Percentiles rank a stretch among this genome's conserved stretches.
phyloP scores from a whole-genome alignment of 2,329 filamentous ascomycete species.

The Fusarium lateritium region DNA sequence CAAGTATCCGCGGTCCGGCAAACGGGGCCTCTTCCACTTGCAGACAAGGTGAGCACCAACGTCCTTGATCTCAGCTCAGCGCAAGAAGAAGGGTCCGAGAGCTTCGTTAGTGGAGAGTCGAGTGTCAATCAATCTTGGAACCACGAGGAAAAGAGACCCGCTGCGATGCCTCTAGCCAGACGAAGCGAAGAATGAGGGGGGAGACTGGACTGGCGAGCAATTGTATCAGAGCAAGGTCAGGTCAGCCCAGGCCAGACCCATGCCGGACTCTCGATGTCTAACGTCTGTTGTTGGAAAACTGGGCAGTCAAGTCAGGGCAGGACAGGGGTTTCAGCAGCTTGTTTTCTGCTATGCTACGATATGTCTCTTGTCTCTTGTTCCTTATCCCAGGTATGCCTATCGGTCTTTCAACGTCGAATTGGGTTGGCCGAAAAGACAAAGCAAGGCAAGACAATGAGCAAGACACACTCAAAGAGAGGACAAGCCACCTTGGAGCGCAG shows the following conservation, averaged over 20 bases:
- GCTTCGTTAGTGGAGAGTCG: slow-evolving; percentile 33
- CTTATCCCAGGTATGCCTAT: slow-evolving; percentile 1
- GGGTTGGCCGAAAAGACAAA: slow-evolving; percentile 42
- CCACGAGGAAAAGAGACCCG: slow-evolving; percentile 30
- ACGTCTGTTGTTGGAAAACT: slow-evolving; percentile 17
- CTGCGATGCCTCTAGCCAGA: slow-evolving; percentile 3
- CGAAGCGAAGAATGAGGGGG: slow-evolving; percentile 17
- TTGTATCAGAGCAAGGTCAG: slow-evolving; percentile 21
- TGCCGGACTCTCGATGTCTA: slow-evolving; percentile 14
- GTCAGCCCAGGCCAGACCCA: slow-evolving; percentile 12
- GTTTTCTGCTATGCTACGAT: slow-evolving; percentile 11
- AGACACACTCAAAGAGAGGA: slow-evolving; percentile 15
- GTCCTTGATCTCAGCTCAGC: slow-evolving; percentile 31
- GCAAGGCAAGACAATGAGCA: slow-evolving; percentile 26
- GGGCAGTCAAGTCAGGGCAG: slow-evolving; percentile 4
- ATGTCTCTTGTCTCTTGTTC: background rate
- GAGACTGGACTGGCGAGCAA: background rate
- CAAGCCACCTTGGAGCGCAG: slow-evolving; percentile 45
- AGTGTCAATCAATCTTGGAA: slow-evolving; percentile 31
- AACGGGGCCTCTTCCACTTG: slow-evolving; percentile 31
- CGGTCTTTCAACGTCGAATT: slow-evolving; percentile 10
- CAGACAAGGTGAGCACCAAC: slow-evolving; percentile 31
- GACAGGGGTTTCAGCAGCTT: background rate
- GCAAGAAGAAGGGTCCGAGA: slow-evolving; percentile 38
- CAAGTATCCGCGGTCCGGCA: slow-evolving; percentile 17